These are phyloP conservation scores for Priceomyces medius DNA, from an alignment of 805 yeast genomes.

Conservation along the genomic window DNA sequence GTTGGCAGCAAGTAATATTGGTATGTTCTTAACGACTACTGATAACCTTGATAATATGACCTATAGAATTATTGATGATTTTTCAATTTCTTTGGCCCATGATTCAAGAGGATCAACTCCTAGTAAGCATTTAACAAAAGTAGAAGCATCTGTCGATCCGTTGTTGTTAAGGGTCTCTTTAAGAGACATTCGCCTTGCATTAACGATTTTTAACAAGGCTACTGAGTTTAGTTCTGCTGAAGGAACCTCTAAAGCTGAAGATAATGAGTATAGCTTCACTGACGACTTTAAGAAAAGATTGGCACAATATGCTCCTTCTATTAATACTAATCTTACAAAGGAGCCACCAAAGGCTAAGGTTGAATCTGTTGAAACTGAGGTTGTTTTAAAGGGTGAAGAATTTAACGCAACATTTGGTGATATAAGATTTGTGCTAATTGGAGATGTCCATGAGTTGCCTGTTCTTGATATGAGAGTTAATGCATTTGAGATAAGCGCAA, in stretches of 20 bases:
- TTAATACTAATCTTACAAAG: slow-evolving; percentile 50
- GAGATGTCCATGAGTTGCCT: slow-evolving; percentile 90
- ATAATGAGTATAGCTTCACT: slow-evolving; percentile 44
- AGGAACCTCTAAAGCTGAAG: slow-evolving; percentile 15
- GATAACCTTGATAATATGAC: slow-evolving; percentile 57
- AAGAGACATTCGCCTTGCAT: slow-evolving; percentile 81
- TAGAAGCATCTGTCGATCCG: slow-evolving; percentile 76
- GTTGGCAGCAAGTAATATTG: slow-evolving; percentile 71
- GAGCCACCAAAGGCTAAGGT: slow-evolving; percentile 16
- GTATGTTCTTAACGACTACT: slow-evolving; percentile 84
- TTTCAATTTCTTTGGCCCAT: slow-evolving; percentile 70
- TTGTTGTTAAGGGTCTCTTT: slow-evolving; percentile 77
- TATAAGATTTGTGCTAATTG: slow-evolving; percentile 75
- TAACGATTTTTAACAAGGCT: slow-evolving; percentile 71
- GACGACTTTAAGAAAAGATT: slow-evolving; percentile 62
- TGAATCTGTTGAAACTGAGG: slow-evolving; percentile 23
- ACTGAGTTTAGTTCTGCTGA: slow-evolving; percentile 43
- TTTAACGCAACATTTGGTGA: slow-evolving; percentile 70
- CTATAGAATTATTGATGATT: slow-evolving; percentile 82
- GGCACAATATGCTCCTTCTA: slow-evolving; percentile 68
- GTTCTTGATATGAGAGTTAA: slow-evolving; percentile 72
- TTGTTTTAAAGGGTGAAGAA: slow-evolving; percentile 66
- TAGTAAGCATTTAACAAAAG: slow-evolving; percentile 56
- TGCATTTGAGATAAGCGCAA: slow-evolving; percentile 65
- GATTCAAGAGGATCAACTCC: slow-evolving; percentile 69